Conservation (phyloP, 2,329 filamentous ascomycete genomes). For the Epichloe festucae region DNA sequence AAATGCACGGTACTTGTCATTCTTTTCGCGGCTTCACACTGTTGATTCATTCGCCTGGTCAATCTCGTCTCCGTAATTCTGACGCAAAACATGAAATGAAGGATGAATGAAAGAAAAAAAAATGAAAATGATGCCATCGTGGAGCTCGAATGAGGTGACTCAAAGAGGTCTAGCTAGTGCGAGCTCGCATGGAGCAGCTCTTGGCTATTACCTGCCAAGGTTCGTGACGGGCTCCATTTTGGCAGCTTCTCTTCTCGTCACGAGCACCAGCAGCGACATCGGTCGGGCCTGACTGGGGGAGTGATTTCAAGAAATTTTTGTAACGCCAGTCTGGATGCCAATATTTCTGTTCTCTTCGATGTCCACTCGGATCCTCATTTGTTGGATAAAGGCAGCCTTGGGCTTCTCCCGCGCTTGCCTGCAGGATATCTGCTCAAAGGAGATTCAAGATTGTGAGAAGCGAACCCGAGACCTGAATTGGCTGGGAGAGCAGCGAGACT, state of each 20-base stretch:
- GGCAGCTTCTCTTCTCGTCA: neutral
- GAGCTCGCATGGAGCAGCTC: neutral
- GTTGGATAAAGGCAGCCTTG: neutral
- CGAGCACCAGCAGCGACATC: neutral
- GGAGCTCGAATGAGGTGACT: conserved; percentile 5
- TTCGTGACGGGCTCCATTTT: neutral
- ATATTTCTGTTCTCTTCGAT: no score
- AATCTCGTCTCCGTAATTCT: neutral
- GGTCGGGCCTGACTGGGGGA: neutral
- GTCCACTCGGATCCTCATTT: no score
- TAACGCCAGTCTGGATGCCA: no score
- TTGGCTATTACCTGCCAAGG: neutral
- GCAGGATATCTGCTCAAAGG: neutral
- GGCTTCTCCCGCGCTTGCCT: neutral
- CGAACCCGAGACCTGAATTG: no score
- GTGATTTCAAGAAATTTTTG: neutral
- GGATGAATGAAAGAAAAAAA: neutral
- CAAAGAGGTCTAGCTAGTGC: neutral
- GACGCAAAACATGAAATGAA: neutral
- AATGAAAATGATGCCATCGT: conserved; percentile 6
- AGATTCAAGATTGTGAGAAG: no score
- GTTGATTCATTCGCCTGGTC: neutral
- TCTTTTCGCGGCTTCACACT: neutral
- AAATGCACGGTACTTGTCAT: neutral
- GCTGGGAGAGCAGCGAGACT: no score